Base-by-base conservation (phyloP, 495 filamentous ascomycete species). In the Beverwykella pulmonaria region DNA sequence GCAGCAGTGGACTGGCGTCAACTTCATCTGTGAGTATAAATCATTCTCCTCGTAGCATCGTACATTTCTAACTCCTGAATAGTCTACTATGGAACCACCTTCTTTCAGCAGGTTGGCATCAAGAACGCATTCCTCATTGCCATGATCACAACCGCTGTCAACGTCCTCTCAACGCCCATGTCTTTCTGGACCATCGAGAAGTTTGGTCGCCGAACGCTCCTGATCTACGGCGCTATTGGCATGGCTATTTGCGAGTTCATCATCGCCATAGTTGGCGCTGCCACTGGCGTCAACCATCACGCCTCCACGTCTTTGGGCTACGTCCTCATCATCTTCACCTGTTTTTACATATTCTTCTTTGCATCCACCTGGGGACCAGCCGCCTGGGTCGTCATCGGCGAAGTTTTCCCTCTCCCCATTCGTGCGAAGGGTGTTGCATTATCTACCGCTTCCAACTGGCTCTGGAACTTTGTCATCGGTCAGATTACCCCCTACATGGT, bases 161-260 rank as follows among this genome's bases (percentile, higher is more conserved):
- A 95, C 77, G 90, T 95, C 34, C 79, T 74, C 76, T 92, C 88
- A 54, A 95, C 91, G 14, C 90, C 90, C 9, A 74, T 92, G 71
- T 90, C 90, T 20, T 93, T 95, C 84, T 93, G 82, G 75, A 87
- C 89, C 27, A 87, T 96, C 66, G 92, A 96, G 80, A 86, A 81
- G 64, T 83, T 88, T 71, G 91, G 92, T 63, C 91, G 92, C 76
- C 91, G 92, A 59, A 82, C 86, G 15, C 83, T 95, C 14, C 88
- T 96, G 54, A 81, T 96, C 69, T 88, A 81, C 72, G 92, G 92
- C 64, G 90, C 87, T 23, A 73, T 87, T 19, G 90, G 90, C 68
- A 95, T 96, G 92, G 76, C 88, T 20, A 77, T 93, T 72, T 92
- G 89, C 81, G 89, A 94, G 76, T 93, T 92, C 83, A 85, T 93